Conservation (phyloP, 2,329 filamentous ascomycete species). For the Nothopassalora personata region DNA sequence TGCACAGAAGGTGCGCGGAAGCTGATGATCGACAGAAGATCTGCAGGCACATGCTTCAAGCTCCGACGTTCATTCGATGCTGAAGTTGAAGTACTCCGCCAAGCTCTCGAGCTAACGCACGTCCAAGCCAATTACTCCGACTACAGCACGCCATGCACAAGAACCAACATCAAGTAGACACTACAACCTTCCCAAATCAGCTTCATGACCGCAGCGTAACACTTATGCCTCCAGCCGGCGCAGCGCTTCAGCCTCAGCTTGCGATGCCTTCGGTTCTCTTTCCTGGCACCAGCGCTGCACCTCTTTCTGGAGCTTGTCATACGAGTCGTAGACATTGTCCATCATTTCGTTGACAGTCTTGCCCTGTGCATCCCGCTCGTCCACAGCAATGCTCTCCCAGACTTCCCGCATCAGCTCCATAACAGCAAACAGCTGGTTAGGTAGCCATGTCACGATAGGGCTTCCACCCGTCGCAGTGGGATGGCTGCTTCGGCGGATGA, state of each 20-base stretch:
- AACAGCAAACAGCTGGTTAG: slow-evolving; percentile 73
- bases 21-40: slow-evolving; percentile 8
- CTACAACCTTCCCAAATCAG: background rate
- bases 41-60: slow-evolving; percentile 12
- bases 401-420: slow-evolving; percentile 64
- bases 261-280: slow-evolving; percentile 4
- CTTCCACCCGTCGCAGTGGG: slow-evolving; percentile 75
- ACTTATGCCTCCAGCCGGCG: background rate
- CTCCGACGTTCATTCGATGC: background rate
- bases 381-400: slow-evolving; percentile 36
- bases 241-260: slow-evolving; percentile 1
- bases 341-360: slow-evolving; percentile 50
- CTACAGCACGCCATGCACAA: background rate
- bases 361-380: slow-evolving; percentile 15
- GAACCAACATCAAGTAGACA: background rate
- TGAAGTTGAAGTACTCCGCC: background rate
- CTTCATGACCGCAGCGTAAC: background rate
- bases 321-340: slow-evolving; percentile 60
- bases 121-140: background rate
- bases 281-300: slow-evolving; percentile 63
- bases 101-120: slow-evolving; percentile 2
- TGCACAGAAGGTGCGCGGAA: slow-evolving; percentile 7
- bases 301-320: slow-evolving; percentile 63
- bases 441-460: slow-evolving; percentile 78
- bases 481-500: slow-evolving; percentile 69